These are phyloP conservation scores for Fusarium sp. DNA, from an alignment of 2,329 filamentous ascomycete species.

Conservation along the genomic window DNA sequence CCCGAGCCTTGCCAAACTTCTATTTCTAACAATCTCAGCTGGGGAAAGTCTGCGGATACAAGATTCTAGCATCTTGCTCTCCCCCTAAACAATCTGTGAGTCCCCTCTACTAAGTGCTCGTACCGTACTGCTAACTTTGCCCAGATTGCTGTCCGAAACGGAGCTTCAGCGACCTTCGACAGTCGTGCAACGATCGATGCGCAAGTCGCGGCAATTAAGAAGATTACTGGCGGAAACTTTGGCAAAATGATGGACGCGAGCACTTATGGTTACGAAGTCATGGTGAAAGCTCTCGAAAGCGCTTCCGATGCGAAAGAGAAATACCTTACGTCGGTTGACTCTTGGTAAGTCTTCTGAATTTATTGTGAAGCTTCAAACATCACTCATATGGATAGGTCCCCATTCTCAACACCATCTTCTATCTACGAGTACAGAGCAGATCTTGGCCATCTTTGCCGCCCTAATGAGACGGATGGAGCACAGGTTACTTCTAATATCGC, in stretches of 20 bases:
- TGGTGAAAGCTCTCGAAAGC: constrained; percentile 42
- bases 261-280: constrained; percentile 40
- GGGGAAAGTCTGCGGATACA: constrained; percentile 46
- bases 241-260: constrained; percentile 46
- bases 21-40: constrained; percentile 36
- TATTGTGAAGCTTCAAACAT: background rate
- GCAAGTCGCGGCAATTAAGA: constrained; percentile 44
- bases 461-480: constrained; percentile 12
- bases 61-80: constrained; percentile 49
- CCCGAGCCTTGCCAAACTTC: accelerated
- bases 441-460: constrained; percentile 38
- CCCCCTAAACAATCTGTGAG: constrained; percentile 40
- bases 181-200: constrained; percentile 40
- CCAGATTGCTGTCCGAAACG: constrained; percentile 40
- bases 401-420: constrained; percentile 30
- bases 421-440: constrained; percentile 39
- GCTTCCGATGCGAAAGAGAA: constrained; percentile 38
- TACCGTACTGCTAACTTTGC: background rate
- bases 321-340: constrained; percentile 46
- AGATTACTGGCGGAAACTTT: constrained; percentile 47
- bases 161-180: constrained; percentile 46
- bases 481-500: constrained; percentile 25
- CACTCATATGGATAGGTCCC: constrained; percentile 22
- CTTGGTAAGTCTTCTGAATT: constrained; percentile 40
- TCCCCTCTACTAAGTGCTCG: background rate